Conservation (phyloP, 1,284 basidiomycete species). For the Irpex lacteus region DNA sequence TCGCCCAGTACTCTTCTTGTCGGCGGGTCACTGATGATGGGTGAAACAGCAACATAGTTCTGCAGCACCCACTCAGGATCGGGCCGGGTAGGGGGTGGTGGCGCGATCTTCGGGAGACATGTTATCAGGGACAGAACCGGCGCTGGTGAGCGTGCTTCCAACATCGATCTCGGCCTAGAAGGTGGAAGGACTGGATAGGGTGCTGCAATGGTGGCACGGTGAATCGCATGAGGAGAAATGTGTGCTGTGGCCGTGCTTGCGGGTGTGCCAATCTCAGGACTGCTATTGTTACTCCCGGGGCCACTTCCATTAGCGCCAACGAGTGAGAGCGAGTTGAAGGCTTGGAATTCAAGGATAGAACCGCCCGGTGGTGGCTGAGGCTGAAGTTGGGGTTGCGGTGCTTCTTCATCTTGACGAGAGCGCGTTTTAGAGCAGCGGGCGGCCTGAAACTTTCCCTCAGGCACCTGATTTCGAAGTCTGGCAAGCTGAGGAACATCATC, state of each 20-base stretch:
- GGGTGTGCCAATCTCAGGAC: not conserved
- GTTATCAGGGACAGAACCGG: not conserved
- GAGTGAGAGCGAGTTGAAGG: not conserved
- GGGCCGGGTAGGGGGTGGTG: slow-evolving; percentile 3
- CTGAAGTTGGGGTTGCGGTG: not conserved
- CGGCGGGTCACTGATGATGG: slow-evolving; percentile 5
- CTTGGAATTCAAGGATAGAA: not conserved
- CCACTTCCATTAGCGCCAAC: not conserved
- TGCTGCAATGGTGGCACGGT: not conserved
- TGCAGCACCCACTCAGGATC: slow-evolving; percentile 16
- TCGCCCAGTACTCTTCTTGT: not conserved
- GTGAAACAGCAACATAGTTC: slow-evolving; percentile 10
- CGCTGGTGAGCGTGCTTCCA: not conserved
- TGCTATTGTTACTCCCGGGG: not conserved
- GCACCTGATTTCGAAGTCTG: slow-evolving; percentile 44
- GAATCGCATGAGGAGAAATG: not conserved
- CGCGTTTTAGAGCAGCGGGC: slow-evolving; percentile 31
- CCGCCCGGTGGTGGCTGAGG: slow-evolving; percentile 1
- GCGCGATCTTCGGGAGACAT: slow-evolving; percentile 7
- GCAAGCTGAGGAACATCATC: slow-evolving; percentile 56
- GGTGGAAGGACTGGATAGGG: not conserved
- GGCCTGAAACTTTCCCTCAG: slow-evolving; percentile 40
- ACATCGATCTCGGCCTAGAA: not conserved
- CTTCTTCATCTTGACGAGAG: slow-evolving; percentile 12
- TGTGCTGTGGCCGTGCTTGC: not conserved